A percentile compares a stretch with the other conserved stretches of the same genome.
These are phyloP conservation scores for Hemerocallis citrina DNA, from an alignment of 106 monocot genomes.

Conservation along the genomic window DNA sequence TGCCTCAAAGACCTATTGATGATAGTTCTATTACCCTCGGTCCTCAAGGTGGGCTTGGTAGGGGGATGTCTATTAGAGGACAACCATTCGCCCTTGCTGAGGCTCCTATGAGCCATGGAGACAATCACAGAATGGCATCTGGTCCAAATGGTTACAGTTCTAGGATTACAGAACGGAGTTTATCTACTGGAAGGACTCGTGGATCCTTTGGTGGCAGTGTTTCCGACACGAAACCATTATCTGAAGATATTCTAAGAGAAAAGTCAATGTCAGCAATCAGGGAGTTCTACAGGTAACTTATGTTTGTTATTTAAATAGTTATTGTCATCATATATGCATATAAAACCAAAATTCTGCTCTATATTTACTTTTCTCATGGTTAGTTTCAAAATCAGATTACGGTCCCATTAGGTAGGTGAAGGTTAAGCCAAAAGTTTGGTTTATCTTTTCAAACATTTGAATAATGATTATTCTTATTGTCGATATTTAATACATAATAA, in stretches of 20 bases:
- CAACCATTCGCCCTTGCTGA: slow-evolving; percentile 28
- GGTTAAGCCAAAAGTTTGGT: too few species aligned
- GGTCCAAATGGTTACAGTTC: slow-evolving; percentile 31
- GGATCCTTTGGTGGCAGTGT: slow-evolving; percentile 1
- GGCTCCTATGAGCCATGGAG: slow-evolving; percentile 10
- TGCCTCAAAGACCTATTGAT: slow-evolving; percentile 33
- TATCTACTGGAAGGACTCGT: slow-evolving; percentile 1
- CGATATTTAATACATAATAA: too few species aligned
- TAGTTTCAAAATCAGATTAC: too few species aligned
- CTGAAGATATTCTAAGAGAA: slow-evolving; percentile 27
- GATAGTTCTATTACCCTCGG: slow-evolving; percentile 48
- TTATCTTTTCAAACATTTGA: too few species aligned
- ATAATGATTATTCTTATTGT: too few species aligned
- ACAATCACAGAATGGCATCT: slow-evolving; percentile 12
- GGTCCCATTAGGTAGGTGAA: too few species aligned
- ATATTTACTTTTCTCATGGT: too few species aligned
- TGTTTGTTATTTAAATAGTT: background rate
- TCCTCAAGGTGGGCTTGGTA: slow-evolving; percentile 64
- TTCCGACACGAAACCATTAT: slow-evolving; percentile 25
- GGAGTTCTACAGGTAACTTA: slow-evolving; percentile 45
- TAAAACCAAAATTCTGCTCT: background rate
- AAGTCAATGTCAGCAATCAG: slow-evolving; percentile 43
- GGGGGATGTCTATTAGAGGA: slow-evolving; percentile 48
- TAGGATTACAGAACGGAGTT: slow-evolving; percentile 10
- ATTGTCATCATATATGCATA: background rate